Base-by-base conservation (phyloP, 1,284 basidiomycete species). In the Malassezia psittaci region DNA sequence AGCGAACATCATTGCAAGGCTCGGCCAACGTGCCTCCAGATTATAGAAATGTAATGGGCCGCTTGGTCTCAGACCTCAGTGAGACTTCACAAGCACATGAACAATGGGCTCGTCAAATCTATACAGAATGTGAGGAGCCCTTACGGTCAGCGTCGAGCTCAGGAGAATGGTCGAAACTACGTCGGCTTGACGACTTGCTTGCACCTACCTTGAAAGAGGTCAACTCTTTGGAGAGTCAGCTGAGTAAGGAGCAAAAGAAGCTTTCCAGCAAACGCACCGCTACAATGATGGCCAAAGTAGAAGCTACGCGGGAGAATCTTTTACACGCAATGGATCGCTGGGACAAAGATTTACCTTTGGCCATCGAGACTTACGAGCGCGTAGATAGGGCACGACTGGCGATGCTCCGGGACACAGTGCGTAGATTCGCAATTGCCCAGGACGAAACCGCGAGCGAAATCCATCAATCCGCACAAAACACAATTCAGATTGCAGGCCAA, bases 1-100 rank as follows among this genome's bases (percentile, higher is more conserved):
- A 69, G 51, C 73, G 51, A 67, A 76, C 16, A 69, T 77, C 46
- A 72, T 76, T 66, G 21, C 61, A 64, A 8, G 62, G 70, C 29
- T 59, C 73, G 12, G 64, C 68, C 0, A 45, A 64, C 36, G 65
- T 75, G 39, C 63, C 72, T 7, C 46, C 62, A 19, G 60, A 61
- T 29, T 68, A 72, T n/a, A 60, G 65, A 34, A 59, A 65, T 9
- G 67, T 77, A 46, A 71, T 73, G 59, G 65, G 68, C 40, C 52
- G 67, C 10, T 68, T 75, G 41, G 36, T 66, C 2, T 56, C 58
- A 39, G 68, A 76, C 48, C 57, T 77, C 13, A 68, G 64, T 34
- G 69, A 76, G 45, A 52, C 61, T 9, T 63, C 73, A n/a, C 57
- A 66, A 34, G 57, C 65, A 9, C 65, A 66, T 51, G 66, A 60